phyloP scores from a whole-genome alignment of 805 yeast species.

The Tetrapisispora arboricola region DNA sequence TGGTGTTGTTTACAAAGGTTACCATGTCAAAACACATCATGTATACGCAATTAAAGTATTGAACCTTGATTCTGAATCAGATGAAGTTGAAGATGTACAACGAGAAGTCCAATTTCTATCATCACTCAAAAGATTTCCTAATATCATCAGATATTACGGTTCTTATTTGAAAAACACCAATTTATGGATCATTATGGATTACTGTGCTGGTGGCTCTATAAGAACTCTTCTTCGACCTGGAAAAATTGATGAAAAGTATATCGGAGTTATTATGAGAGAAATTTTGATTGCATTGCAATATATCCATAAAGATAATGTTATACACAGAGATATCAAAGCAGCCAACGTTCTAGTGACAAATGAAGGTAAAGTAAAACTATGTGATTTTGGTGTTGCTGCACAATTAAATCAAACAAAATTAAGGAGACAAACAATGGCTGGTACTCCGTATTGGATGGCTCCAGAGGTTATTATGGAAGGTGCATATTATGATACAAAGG shows the following conservation, averaged over 20 bases:
- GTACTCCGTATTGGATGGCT: slow-evolving; percentile 98
- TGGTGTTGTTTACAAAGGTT: slow-evolving; percentile 91
- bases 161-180: slow-evolving; percentile 80
- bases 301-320: slow-evolving; percentile 83
- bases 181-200: slow-evolving; percentile 95
- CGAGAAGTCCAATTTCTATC: slow-evolving; percentile 82
- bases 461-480: slow-evolving; percentile 96
- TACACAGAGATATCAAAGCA: slow-evolving; percentile 93
- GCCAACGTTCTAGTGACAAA: slow-evolving; percentile 86
- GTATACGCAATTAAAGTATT: slow-evolving; percentile 89
- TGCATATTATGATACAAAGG: slow-evolving; percentile 75
- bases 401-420: slow-evolving; percentile 64
- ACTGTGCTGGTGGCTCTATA: slow-evolving; percentile 92
- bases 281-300: slow-evolving; percentile 63
- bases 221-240: slow-evolving; percentile 84
- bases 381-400: slow-evolving; percentile 99
- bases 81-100: slow-evolving; percentile 91
- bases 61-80: slow-evolving; percentile 84
- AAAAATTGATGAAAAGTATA: slow-evolving; percentile 70
- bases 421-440: slow-evolving; percentile 90
- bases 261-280: slow-evolving; percentile 79
- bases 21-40: slow-evolving; percentile 55
- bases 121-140: slow-evolving; percentile 75
- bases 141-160: slow-evolving; percentile 87
- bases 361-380: slow-evolving; percentile 81